These are phyloP conservation scores for Nymphaea colorata DNA, from an alignment of 164 flowering plant species.

Conservation along the genomic window DNA sequence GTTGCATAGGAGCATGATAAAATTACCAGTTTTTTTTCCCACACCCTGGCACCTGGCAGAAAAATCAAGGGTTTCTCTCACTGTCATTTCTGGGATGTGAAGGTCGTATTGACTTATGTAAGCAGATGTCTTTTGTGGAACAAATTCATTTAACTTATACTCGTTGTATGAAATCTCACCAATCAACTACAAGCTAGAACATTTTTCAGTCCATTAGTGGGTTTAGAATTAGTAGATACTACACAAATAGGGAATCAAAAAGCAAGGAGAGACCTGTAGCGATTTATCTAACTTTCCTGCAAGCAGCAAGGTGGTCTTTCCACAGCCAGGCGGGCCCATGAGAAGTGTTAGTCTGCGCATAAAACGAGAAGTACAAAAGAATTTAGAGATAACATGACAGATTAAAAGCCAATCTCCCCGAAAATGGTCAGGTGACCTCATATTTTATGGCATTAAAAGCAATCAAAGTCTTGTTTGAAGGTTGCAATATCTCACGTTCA, in stretches of 20 bases:
- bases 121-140: slow-evolving; percentile 53
- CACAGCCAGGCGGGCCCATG: slow-evolving; percentile 64
- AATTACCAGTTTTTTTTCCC: slow-evolving; percentile 36
- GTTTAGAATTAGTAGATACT: too few species aligned
- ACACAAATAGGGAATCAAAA: too few species aligned
- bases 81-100: slow-evolving; percentile 54
- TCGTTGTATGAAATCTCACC: slow-evolving; percentile 61
- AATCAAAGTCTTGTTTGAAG: too few species aligned
- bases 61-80: slow-evolving; percentile 63
- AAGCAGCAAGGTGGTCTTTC: slow-evolving; percentile 46
- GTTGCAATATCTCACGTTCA: too few species aligned
- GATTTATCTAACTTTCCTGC: slow-evolving; percentile 38
- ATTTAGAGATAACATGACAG: too few species aligned
- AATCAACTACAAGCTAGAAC: slow-evolving; percentile 14
- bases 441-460: too few species aligned
- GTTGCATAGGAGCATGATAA: too few species aligned
- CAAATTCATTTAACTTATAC: slow-evolving; percentile 36
- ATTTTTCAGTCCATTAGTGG: too few species aligned
- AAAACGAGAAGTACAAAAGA: too few species aligned
- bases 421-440: too few species aligned
- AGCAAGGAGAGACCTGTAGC: slow-evolving; percentile 31
- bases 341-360: slow-evolving; percentile 46
- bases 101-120: slow-evolving; percentile 50
- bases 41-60: slow-evolving; percentile 55
- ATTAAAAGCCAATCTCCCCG: too few species aligned